Conservation (phyloP, 73 alveolate species). For the Paramecium tetraurelia region DNA sequence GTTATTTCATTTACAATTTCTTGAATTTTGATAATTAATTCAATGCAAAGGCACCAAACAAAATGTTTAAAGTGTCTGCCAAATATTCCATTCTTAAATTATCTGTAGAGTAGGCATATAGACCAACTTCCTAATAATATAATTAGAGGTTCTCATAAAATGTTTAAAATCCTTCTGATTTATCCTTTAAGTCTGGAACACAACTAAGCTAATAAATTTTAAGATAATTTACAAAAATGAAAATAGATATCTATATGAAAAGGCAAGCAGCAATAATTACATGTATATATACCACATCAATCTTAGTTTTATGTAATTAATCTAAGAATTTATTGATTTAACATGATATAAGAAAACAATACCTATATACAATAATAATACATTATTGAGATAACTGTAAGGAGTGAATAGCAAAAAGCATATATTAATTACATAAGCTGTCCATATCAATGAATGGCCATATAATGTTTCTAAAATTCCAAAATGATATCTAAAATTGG, state of each 20-base stretch:
- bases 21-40: background rate
- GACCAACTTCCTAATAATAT: constrained; percentile 12
- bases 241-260: background rate
- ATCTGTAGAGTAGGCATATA: background rate
- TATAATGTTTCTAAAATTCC: background rate
- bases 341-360: constrained; percentile 8
- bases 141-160: background rate
- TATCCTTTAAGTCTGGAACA: background rate
- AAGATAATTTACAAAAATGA: background rate
- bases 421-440: background rate
- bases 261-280: background rate
- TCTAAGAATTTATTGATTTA: background rate
- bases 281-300: background rate
- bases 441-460: background rate
- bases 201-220: background rate
- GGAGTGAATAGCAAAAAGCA: constrained; percentile 6
- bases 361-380: constrained; percentile 9
- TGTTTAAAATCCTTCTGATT: background rate
- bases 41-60: constrained; percentile 29
- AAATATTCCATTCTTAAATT: constrained; percentile 7
- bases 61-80: constrained; percentile 12
- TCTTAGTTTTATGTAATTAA: background rate
- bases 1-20: background rate
- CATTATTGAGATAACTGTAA: background rate
- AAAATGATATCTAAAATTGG: background rate